phyloP scores from a whole-genome alignment of 352 stramenopile genomes.

The Phytophthora nicotianae region DNA sequence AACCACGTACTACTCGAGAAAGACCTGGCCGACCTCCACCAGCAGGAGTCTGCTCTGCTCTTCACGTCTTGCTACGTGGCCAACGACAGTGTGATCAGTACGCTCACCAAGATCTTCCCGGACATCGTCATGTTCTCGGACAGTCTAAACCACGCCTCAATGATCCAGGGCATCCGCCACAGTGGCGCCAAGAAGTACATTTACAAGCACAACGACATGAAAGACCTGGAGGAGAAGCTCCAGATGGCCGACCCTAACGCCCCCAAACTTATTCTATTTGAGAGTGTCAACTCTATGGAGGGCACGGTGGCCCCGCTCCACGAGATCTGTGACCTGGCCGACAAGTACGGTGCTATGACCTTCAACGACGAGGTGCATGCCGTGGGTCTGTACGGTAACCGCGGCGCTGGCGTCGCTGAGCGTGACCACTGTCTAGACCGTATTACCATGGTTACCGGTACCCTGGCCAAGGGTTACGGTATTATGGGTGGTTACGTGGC shows the following conservation, averaged over 20 bases:
- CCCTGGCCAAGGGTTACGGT: slow-evolving; percentile 89
- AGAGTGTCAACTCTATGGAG: slow-evolving; percentile 91
- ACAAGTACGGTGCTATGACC: slow-evolving; percentile 93
- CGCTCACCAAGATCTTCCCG: slow-evolving; percentile 91
- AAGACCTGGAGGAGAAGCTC: slow-evolving; percentile 81
- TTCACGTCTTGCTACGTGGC: slow-evolving; percentile 92
- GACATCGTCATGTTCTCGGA: slow-evolving; percentile 91
- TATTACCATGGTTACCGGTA: slow-evolving; percentile 92
- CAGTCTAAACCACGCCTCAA: slow-evolving; percentile 91
- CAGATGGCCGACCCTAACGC: slow-evolving; percentile 68
- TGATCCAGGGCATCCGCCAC: slow-evolving; percentile 89
- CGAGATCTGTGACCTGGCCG: slow-evolving; percentile 85
- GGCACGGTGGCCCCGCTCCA: slow-evolving; percentile 84
- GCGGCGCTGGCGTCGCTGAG: slow-evolving; percentile 84
- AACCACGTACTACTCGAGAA: slow-evolving; percentile 89
- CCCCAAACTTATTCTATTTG: slow-evolving; percentile 87
- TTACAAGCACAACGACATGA: slow-evolving; percentile 89
- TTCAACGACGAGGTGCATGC: slow-evolving; percentile 93
- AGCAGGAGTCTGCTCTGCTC: slow-evolving; percentile 82
- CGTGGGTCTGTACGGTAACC: slow-evolving; percentile 88
- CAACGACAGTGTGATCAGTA: slow-evolving; percentile 90
- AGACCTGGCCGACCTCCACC: slow-evolving; percentile 87
- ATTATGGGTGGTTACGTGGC: slow-evolving; percentile 93
- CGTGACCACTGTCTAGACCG: slow-evolving; percentile 86
- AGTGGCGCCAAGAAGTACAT: slow-evolving; percentile 80